A percentile compares a stretch with the other conserved stretches of the same genome.
Evolutionary conservation across 805 yeast genomes (phyloP).

Genomic region (Kazachstania kunashirensis): DNA sequence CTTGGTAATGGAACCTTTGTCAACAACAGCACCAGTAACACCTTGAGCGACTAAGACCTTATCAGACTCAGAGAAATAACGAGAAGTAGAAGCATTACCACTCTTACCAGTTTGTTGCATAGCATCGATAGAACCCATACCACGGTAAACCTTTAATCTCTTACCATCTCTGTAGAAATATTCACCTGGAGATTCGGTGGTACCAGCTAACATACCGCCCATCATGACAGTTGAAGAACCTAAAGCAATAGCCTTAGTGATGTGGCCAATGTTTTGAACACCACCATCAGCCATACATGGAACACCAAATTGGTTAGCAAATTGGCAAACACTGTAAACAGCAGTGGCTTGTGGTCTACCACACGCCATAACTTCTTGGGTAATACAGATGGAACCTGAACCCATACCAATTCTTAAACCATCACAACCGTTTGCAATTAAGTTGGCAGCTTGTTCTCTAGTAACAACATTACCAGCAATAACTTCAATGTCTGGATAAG

Average conservation of each 20-base stretch:
- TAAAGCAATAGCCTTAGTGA: slow-evolving; percentile 88
- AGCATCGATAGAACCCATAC: slow-evolving; percentile 99
- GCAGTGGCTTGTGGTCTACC: slow-evolving; percentile 99
- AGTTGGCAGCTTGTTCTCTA: slow-evolving; percentile 95
- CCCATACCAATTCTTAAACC: slow-evolving; percentile 99
- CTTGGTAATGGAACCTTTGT: slow-evolving; percentile 90
- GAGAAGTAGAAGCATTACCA: slow-evolving; percentile 95
- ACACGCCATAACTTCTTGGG: slow-evolving; percentile 99
- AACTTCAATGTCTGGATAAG: slow-evolving; percentile 71
- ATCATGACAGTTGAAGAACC: slow-evolving; percentile 98
- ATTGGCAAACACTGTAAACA: slow-evolving; percentile 86
- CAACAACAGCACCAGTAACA: slow-evolving; percentile 93
- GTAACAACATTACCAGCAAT: slow-evolving; percentile 98
- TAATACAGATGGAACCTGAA: slow-evolving; percentile 97
- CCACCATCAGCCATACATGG: slow-evolving; percentile 99
- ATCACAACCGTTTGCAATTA: slow-evolving; percentile 94
- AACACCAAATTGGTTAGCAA: slow-evolving; percentile 91
- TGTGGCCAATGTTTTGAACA: slow-evolving; percentile 96
- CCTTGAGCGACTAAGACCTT: slow-evolving; percentile 97
- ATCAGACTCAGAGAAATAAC: slow-evolving; percentile 95
- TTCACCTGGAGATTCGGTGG: slow-evolving; percentile 96
- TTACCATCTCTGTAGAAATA: slow-evolving; percentile 97
- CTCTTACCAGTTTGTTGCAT: slow-evolving; percentile 82
- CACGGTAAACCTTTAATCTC: slow-evolving; percentile 94
- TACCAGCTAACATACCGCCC: slow-evolving; percentile 99